Conservation (phyloP, 306 rosid genomes). For the Fragaria nilgerrensis region DNA sequence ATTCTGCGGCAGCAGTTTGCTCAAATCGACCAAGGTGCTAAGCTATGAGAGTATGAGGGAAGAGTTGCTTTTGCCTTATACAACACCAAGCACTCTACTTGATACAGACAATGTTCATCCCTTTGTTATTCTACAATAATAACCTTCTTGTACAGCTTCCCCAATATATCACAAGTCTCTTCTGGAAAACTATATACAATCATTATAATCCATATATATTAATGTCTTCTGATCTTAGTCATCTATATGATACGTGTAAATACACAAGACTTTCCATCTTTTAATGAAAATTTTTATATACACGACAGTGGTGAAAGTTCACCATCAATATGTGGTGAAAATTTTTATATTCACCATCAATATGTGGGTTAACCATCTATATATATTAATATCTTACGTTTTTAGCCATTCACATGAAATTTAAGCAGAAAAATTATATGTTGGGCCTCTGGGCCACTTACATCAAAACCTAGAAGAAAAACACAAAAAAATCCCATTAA, state of each 20-base stretch:
- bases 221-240: not conserved
- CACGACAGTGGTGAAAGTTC: too few species aligned
- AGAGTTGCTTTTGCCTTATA: not conserved
- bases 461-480: too few species aligned
- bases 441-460: too few species aligned
- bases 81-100: not conserved
- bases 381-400: too few species aligned
- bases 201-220: not conserved
- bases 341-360: too few species aligned
- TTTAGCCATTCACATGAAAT: too few species aligned
- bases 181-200: not conserved
- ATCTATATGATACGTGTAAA: not conserved
- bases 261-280: too few species aligned
- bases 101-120: not conserved
- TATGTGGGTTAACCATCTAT: too few species aligned
- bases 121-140: not conserved
- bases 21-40: slow-evolving; percentile 45
- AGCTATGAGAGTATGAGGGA: slow-evolving; percentile 47
- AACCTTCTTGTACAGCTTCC: not conserved
- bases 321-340: too few species aligned
- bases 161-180: not conserved
- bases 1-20: slow-evolving; percentile 63
- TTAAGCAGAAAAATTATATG: too few species aligned
- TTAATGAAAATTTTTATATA: too few species aligned
- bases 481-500: not conserved